Evolutionary conservation across 1,284 basidiomycete species (phyloP).

Genomic region (Vanrija sp.): DNA sequence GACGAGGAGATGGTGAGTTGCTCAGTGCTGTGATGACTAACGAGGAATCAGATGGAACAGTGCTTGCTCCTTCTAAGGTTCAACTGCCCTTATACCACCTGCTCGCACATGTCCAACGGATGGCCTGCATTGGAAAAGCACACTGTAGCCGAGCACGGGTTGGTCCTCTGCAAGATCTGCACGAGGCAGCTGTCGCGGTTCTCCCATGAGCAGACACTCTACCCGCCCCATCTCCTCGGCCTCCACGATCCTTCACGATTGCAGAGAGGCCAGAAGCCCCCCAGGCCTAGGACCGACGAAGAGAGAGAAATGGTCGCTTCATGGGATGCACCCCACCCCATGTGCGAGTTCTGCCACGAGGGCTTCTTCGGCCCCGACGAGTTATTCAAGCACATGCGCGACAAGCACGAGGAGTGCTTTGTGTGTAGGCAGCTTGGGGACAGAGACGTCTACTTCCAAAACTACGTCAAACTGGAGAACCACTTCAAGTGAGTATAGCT

Average conservation of each 20-base stretch:
- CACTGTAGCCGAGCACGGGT: conserved; percentile 58
- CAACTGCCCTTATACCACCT: conserved; percentile 77
- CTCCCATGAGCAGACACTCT: conserved; percentile 87
- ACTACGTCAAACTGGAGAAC: conserved; percentile 66
- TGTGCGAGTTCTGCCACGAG: conserved; percentile 70
- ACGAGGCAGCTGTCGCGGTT: conserved; percentile 90
- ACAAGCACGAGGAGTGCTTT: conserved; percentile 94
- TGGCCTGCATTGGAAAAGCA: conserved; percentile 82
- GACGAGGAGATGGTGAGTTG: conserved; percentile 66
- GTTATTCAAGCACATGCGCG: conserved; percentile 89
- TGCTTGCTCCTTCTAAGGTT: conserved; percentile 83
- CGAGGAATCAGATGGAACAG: conserved; percentile 67
- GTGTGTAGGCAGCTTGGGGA: conserved; percentile 79
- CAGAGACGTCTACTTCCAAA: conserved; percentile 76
- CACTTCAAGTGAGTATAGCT: conserved; percentile 40
- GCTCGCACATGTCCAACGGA: conserved; percentile 75
- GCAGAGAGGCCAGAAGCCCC: conserved; percentile 50
- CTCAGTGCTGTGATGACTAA: not conserved
- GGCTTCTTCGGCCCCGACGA: conserved; percentile 90
- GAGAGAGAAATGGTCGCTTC: conserved; percentile 43
- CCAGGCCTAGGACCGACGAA: conserved; percentile 34
- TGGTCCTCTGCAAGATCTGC: conserved; percentile 83
- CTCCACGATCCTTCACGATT: conserved; percentile 73
- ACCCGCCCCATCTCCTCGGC: conserved; percentile 64
- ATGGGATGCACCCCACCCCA: conserved; percentile 50